A percentile compares a stretch with the other conserved stretches of the same genome.
Evolutionary conservation across 192 early-diverging fungal genomes (phyloP).

Genomic region (Backusella luteola): DNA sequence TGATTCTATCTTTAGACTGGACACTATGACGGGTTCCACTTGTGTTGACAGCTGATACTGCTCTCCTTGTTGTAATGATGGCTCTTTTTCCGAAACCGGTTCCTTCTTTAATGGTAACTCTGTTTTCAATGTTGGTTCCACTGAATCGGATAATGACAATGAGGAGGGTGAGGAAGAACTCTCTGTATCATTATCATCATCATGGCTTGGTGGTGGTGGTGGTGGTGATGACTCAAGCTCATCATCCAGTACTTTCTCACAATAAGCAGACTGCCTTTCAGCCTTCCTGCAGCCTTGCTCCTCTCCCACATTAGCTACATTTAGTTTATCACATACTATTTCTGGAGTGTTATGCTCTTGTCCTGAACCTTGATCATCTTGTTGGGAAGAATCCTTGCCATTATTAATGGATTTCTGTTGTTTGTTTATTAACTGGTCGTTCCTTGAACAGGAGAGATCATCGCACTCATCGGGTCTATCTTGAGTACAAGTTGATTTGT

Average conservation of each 20-base stretch:
- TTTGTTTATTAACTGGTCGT: slow-evolving; percentile 1
- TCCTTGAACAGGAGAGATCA: slow-evolving; percentile 2
- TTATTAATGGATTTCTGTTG: not conserved
- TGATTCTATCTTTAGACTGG: not conserved
- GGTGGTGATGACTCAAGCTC: too few species aligned
- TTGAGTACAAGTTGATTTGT: not conserved
- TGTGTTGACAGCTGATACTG: not conserved
- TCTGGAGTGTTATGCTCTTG: not conserved
- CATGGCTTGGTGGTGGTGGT: not conserved
- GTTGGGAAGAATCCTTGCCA: not conserved
- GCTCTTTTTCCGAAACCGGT: not conserved
- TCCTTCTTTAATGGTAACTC: not conserved
- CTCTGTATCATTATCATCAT: not conserved
- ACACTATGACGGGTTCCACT: not conserved
- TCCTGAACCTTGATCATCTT: not conserved
- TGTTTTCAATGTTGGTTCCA: not conserved
- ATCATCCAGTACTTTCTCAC: not conserved
- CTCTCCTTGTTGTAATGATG: not conserved
- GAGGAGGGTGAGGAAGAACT: not conserved
- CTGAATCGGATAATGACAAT: not conserved
- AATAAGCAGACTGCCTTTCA: not conserved
- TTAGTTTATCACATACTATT: not conserved
- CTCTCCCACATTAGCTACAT: not conserved
- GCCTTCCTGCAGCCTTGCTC: not conserved
- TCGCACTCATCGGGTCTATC: not conserved